Conservation (phyloP, 177 flowering plant species). For the Telopea speciosissima region DNA sequence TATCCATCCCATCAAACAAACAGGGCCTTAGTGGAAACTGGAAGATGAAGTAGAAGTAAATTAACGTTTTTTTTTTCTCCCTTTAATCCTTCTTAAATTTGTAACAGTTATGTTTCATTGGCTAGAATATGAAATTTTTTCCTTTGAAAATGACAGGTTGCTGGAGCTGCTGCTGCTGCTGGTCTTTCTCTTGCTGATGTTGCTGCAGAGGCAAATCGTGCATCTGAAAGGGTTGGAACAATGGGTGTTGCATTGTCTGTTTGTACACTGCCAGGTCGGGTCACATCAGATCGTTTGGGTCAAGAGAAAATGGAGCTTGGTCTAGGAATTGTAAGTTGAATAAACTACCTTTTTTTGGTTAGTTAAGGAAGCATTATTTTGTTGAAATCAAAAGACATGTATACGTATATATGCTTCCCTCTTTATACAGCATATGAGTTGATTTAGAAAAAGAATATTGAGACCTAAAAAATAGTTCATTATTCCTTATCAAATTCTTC, state of each 20-base stretch:
- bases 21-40: background rate
- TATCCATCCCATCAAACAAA: no score
- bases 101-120: background rate
- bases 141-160: conserved; percentile 41
- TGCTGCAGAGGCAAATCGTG: conserved; percentile 83
- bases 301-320: conserved; percentile 98
- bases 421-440: no score
- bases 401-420: no score
- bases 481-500: no score
- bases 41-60: background rate
- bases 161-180: conserved; percentile 95
- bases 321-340: conserved; percentile 83
- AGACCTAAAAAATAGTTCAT: no score
- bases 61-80: background rate
- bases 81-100: no score
- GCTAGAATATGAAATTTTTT: background rate
- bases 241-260: conserved; percentile 96
- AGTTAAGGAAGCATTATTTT: no score
- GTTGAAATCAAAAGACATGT: no score
- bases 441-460: no score
- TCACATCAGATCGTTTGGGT: conserved; percentile 77
- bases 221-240: conserved; percentile 89
- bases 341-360: background rate
- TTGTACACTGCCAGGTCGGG: conserved; percentile 88
- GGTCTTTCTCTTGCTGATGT: conserved; percentile 82